These are phyloP conservation scores for Paspalum notatum DNA, from an alignment of 176 grass and related monocot species.

Conservation along the genomic window DNA sequence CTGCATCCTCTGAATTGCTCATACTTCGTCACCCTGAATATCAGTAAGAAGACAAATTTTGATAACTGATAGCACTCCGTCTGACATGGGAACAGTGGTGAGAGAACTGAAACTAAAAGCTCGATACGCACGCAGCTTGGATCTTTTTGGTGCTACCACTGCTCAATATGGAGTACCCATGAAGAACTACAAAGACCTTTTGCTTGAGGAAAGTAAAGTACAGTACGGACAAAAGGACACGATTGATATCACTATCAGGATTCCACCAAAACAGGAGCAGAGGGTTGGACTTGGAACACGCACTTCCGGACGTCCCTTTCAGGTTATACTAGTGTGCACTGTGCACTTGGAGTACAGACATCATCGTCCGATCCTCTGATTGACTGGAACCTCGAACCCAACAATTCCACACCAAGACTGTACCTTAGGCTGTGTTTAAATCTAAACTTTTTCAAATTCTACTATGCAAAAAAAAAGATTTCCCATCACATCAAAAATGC, in stretches of 20 bases:
- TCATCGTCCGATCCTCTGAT: too few species aligned
- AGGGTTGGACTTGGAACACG: not conserved
- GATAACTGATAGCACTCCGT: not conserved
- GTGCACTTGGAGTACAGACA: too few species aligned
- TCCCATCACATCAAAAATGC: too few species aligned
- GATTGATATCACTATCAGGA: not conserved
- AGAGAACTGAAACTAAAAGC: not conserved
- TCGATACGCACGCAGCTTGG: not conserved
- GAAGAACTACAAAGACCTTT: not conserved
- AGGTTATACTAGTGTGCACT: too few species aligned
- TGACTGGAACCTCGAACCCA: not conserved
- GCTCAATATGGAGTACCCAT: not conserved
- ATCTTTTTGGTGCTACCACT: not conserved
- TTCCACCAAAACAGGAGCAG: too few species aligned
- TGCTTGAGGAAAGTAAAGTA: not conserved
- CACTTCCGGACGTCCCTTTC: not conserved
- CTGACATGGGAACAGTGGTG: not conserved
- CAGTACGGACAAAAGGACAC: not conserved
- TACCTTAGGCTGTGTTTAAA: not conserved
- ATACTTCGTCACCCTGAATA: constrained; percentile 17
- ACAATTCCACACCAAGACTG: not conserved
- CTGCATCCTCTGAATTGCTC: not conserved
- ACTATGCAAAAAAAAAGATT: too few species aligned
- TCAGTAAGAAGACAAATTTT: not conserved
- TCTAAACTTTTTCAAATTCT: too few species aligned